phyloP scores from a whole-genome alignment of 2,329 filamentous ascomycete genomes.

The Claviceps pazoutovae region DNA sequence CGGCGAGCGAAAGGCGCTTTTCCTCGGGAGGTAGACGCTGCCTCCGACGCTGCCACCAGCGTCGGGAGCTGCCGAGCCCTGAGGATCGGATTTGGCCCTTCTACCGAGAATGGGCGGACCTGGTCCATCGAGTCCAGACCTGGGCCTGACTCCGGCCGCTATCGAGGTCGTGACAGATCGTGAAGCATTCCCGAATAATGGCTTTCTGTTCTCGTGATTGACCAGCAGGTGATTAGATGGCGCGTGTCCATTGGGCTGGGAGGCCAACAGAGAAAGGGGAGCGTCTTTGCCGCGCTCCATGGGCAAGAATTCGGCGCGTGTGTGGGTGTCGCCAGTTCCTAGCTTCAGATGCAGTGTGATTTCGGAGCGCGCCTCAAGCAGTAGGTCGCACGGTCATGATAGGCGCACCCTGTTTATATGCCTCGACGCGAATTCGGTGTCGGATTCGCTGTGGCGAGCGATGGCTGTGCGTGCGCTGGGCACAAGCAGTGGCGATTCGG shows the following conservation, averaged over 20 bases:
- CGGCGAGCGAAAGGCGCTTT: constrained; percentile 12
- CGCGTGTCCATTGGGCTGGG: neutral
- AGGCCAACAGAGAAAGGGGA: neutral
- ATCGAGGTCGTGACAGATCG: neutral
- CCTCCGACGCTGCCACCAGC: constrained; percentile 4
- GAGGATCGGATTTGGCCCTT: constrained; percentile 14
- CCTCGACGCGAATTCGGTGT: neutral
- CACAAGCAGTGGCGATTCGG: too few relatives aligned
- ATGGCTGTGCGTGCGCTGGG: too few relatives aligned
- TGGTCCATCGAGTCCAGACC: neutral
- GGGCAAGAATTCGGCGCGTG: neutral
- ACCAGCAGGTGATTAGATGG: constrained; percentile 19
- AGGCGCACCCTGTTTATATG: neutral
- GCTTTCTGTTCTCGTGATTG: constrained; percentile 26
- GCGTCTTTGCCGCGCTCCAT: constrained; percentile 4
- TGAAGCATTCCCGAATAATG: constrained; percentile 21
- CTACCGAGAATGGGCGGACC: constrained; percentile 4
- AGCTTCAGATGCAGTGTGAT: neutral
- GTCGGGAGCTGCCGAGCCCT: constrained; percentile 6
- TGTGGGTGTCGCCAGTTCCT: neutral
- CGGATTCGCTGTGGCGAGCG: too few relatives aligned
- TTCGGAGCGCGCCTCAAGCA: constrained; percentile 3
- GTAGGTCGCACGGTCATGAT: constrained; percentile 2
- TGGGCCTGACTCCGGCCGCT: constrained; percentile 3
- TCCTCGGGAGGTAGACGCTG: constrained; percentile 5